Evolutionary conservation across 768 basidiomycete species (phyloP), one percentile per base, ranked within the genome.

Genomic region (Lentinula guzmanii): DNA sequence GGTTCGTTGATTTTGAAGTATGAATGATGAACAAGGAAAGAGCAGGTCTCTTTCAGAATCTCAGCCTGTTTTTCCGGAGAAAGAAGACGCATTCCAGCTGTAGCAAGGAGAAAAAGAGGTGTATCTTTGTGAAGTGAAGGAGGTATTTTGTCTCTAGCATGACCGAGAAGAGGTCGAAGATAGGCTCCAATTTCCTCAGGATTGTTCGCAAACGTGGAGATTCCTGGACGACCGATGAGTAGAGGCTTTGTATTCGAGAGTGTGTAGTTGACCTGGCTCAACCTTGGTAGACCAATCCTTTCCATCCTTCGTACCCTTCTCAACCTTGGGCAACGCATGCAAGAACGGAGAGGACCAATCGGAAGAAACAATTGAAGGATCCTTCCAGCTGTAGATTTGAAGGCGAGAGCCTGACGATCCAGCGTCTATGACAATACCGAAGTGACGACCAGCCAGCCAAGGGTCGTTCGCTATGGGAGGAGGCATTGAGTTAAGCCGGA

Each of bases 381-480:
- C 89, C 64, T 83, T 83, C 97, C 96, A 99, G 72, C 92, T 94
- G 77, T 99, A 98, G 66, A 98, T 93, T 72, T 98, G 95, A 39
- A 98, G 78, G 58, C 97, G 80, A 4, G 96, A 98, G 33, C 97
- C 97, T 24, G 95, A 98, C 71, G 95, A 97, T 63, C 97, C 97
- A 70, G 97, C 97, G 79, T 99, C 97, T 73, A 99, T 93, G 64
- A 98, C 95, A 62, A 98, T 83, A 62, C 93, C 94, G 74, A 93
- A 96, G 67, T 88, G 86, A 66, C 93, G 86, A 60, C 85, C 86
- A 62, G 82, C 75, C 60, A 91, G 82, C 92, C 92, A 94, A 63
- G 86, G 75, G 70, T 92, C 85, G 66, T 79, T 79, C 58, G 76
- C 82, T 61, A 81, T 84, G 62, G 89, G 87, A 53, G 92, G 89